These are phyloP conservation scores for Globisporangium orthogonon DNA, from an alignment of 352 stramenopile genomes.

Conservation along the genomic window DNA sequence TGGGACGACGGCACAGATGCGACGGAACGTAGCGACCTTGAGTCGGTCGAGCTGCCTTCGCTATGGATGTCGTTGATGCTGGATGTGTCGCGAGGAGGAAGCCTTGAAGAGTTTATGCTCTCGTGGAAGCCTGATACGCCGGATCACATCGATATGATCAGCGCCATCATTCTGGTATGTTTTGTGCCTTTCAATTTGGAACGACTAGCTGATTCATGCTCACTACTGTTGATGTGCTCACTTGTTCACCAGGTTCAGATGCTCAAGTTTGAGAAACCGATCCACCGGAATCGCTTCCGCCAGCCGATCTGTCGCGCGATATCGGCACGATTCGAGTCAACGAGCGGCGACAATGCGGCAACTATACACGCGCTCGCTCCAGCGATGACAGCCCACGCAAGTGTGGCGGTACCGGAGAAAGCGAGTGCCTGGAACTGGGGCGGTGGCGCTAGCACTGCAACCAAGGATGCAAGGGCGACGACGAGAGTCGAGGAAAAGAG, in stretches of 20 bases:
- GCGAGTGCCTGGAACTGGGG: conserved; percentile 13
- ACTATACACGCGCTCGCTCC: not conserved
- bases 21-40: not conserved
- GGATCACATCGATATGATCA: conserved; percentile 28
- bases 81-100: not conserved
- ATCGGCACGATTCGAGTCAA: conserved; percentile 9
- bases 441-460: not conserved
- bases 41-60: conserved; percentile 25
- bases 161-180: conserved; percentile 41
- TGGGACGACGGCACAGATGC: conserved; percentile 14
- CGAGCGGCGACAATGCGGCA: not conserved
- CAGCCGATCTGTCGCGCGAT: conserved; percentile 30
- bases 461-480: not conserved
- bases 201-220: not conserved
- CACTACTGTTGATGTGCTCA: conserved; percentile 3
- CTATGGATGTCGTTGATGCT: conserved; percentile 12
- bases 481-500: not conserved
- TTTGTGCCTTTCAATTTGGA: not conserved
- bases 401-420: not conserved
- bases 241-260: conserved; percentile 19
- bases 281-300: conserved; percentile 50
- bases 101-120: conserved; percentile 21
- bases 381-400: not conserved
- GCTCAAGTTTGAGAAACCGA: conserved; percentile 53
- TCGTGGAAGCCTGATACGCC: conserved; percentile 5